Conservation (phyloP, 2,329 filamentous ascomycete genomes). For the Aspergillus intermedius region DNA sequence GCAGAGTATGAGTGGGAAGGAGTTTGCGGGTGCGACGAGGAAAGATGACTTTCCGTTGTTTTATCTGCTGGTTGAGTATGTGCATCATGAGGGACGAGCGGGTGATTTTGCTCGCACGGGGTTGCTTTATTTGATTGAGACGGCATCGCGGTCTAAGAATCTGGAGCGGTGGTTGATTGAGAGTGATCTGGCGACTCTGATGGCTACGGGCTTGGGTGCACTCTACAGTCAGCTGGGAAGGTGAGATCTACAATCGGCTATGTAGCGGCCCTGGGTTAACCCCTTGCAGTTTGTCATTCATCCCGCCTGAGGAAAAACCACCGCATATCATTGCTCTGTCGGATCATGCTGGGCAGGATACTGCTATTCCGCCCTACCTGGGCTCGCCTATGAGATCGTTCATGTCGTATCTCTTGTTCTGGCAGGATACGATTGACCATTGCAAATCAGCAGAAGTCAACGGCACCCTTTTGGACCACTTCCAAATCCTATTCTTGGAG, state of each 20-base stretch:
- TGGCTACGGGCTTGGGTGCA: slow-evolving; percentile 90
- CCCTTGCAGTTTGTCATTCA: slow-evolving; percentile 65
- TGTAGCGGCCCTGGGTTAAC: slow-evolving; percentile 44
- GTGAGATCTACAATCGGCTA: slow-evolving; percentile 22
- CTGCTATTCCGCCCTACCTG: slow-evolving; percentile 70
- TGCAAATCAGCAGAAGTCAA: slow-evolving; percentile 89
- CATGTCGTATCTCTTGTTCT: slow-evolving; percentile 88
- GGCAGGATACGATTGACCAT: slow-evolving; percentile 96
- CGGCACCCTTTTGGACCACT: slow-evolving; percentile 88
- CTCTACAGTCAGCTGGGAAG: slow-evolving; percentile 63
- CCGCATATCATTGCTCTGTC: slow-evolving; percentile 83
- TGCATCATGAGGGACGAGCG: slow-evolving; percentile 88
- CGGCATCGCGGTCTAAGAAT: slow-evolving; percentile 71
- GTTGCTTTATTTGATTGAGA: slow-evolving; percentile 90
- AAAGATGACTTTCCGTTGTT: slow-evolving; percentile 93
- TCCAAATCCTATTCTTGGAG: slow-evolving; percentile 91
- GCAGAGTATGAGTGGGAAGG: slow-evolving; percentile 48
- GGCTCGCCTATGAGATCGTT: slow-evolving; percentile 88
- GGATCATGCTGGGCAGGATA: slow-evolving; percentile 71
- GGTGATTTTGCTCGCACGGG: slow-evolving; percentile 95
- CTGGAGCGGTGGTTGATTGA: slow-evolving; percentile 96
- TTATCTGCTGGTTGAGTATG: slow-evolving; percentile 92
- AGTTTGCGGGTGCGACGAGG: slow-evolving; percentile 77
- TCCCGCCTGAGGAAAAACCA: slow-evolving; percentile 60
- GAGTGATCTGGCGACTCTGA: slow-evolving; percentile 89